Evolutionary conservation across 495 filamentous ascomycete genomes (phyloP), one percentile per base, ranked within the genome.

Genomic region (Podospora comata): DNA sequence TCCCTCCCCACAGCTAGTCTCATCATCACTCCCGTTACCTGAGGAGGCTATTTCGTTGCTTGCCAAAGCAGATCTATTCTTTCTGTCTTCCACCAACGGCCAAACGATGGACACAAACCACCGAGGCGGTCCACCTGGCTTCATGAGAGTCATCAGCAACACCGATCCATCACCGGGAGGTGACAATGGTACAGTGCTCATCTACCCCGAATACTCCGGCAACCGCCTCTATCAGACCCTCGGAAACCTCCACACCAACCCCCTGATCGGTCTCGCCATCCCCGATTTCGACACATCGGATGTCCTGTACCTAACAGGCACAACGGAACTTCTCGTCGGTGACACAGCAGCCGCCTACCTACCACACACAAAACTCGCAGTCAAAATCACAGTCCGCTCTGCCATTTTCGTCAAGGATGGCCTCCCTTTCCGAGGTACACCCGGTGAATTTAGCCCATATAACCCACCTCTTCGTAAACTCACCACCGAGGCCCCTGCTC

Each of bases 91-190:
- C 48, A 85, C 83, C 15, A 81, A 89, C 69, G 82, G 84, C n/a
- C 72, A 75, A 23, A 88, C 87, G 70, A 94, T 96, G 92, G 92
- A 94, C 75, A 90, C 89, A n/a, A 95, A 95, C 73, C 87, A 91
- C 69, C 86, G 92, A 27, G 92, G 92, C 53, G 92, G 92, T 0
- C 83, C 90, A 5, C 81, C 83, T 26, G 92, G 92, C 2, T 93
- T 94, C 76, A 79, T 92, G 7, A 84, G 91, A 27, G 79, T 93
- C 27, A 65, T 88, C 0, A 81, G 80, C 28, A 90, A 91, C 73
- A 67, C 77, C 2, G 72, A 67, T 4, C 30, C 59, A 28, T 48
- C 39, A 48, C 6, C 39, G 0, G 15, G 39, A 48, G 39, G 9
- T 48, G 15, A 2, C 39, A 85, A 81, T 0, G 75, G 72, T 4